These are phyloP conservation scores for Penicillium sp. DNA, from an alignment of 2,329 filamentous ascomycete genomes.

Conservation along the genomic window DNA sequence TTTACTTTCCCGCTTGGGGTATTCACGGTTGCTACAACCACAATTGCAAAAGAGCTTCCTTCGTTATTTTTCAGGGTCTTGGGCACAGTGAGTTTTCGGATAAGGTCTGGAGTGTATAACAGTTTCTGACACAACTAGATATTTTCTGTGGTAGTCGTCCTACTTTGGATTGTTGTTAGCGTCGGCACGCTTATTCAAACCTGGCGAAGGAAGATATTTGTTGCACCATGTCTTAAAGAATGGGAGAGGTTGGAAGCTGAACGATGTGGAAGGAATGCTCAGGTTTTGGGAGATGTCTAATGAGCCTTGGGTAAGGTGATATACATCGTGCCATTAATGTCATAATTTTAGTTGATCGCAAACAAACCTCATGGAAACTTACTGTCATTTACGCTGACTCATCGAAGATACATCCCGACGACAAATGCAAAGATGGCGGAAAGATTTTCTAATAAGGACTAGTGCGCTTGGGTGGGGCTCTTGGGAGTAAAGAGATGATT, in stretches of 20 bases:
- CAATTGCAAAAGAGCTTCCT: slow-evolving; percentile 50
- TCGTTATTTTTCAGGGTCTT: slow-evolving; percentile 57
- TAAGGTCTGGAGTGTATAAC: background rate
- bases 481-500: too few species aligned
- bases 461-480: too few species aligned
- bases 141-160: slow-evolving; percentile 40
- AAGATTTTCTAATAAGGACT: too few species aligned
- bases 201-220: slow-evolving; percentile 9
- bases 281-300: background rate
- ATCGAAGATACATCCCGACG: too few species aligned
- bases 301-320: background rate
- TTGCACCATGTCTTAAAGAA: slow-evolving; percentile 14
- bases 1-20: slow-evolving; percentile 60
- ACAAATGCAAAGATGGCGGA: too few species aligned
- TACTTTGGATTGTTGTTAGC: slow-evolving; percentile 55
- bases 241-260: background rate
- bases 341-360: too few species aligned
- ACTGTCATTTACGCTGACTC: too few species aligned
- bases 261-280: background rate
- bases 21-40: slow-evolving; percentile 47
- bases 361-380: too few species aligned
- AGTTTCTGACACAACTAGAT: slow-evolving; percentile 4
- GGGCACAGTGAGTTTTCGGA: slow-evolving; percentile 44
- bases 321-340: too few species aligned
- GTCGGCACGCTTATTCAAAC: background rate